Base-by-base conservation (phyloP, 257 asterid species). In the Mentha longifolia region DNA sequence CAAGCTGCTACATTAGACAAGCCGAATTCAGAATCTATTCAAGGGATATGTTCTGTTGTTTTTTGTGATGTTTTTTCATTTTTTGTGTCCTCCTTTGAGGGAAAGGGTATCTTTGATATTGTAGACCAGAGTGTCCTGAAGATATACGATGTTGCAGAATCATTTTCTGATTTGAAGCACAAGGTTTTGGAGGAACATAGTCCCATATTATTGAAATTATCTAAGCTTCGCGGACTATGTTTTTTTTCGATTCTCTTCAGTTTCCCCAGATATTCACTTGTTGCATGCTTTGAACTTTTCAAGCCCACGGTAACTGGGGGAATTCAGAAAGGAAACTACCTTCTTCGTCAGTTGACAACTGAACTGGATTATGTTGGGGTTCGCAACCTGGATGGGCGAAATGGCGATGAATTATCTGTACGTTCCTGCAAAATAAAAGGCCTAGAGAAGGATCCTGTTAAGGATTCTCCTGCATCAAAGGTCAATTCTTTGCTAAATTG, bases 201-300 rank as follows among this genome's bases (percentile, higher is more conserved):
- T 45, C 67, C 92, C 10, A 54, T 78, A 56, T 63, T 80, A 54
- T 61, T 74, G 73, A 91, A 88, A 79, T 71, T 93, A 77, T 80
- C 89, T 49, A 89, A 90, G 86, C 72, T 81, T 20, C 85, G 82
- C 25, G 97, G 86, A 45, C 83, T 89, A 17, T 76, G 87, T 84
- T 86, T 88, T 80, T 79, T 90, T 72, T 81, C 80, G 79, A 83
- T 90, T 74, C 80, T 86, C 75, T 86, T 86, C 79, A 78, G 80
- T 66, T 84, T 80, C 81, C 95, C 97, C 41, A 88, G 77, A 81
- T 50, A 78, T 70, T 83, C 93, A 52, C 78, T 93, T 78, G 73
- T 81, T 75, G 84, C 86, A 72, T 86, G 94, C 80, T 93, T 90
- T 85, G 92, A 91, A 76, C 88, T 93, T 77, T 78, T 88, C 60